A percentile compares a stretch with the other conserved stretches of the same genome.
These are phyloP conservation scores for Myrmaecium sp. DNA, from an alignment of 2,329 filamentous ascomycete genomes.

Conservation along the genomic window DNA sequence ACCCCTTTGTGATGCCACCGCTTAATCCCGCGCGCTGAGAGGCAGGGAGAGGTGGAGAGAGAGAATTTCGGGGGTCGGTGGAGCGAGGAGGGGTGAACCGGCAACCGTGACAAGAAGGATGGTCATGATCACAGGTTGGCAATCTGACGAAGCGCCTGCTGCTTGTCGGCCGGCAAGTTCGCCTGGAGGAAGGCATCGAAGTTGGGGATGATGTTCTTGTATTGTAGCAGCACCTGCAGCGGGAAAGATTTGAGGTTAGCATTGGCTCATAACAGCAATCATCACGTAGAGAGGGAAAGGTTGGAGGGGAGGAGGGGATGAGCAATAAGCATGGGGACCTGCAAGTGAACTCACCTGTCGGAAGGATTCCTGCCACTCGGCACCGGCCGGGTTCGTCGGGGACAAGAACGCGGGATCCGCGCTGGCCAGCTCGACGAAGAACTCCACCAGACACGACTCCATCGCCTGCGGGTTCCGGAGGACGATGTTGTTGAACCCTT, in stretches of 20 bases:
- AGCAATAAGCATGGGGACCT: neutral
- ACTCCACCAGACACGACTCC: constrained; percentile 66
- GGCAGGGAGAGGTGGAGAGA: neutral
- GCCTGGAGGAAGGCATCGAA: constrained; percentile 34
- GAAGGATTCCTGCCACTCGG: constrained; percentile 55
- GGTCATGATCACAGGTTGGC: constrained; percentile 18
- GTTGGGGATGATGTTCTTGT: constrained; percentile 37
- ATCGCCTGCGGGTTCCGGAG: constrained; percentile 79
- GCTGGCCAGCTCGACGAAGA: constrained; percentile 68
- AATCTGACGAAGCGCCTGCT: constrained; percentile 24
- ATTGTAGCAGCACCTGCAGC: constrained; percentile 31
- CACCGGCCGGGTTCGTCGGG: constrained; percentile 39
- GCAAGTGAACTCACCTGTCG: constrained; percentile 43
- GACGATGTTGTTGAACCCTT: constrained; percentile 75
- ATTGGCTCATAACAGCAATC: neutral
- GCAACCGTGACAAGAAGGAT: constrained; percentile 6
- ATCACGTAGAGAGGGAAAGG: constrained; percentile 1
- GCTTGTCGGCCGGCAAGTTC: constrained; percentile 27
- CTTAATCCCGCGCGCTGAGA: neutral
- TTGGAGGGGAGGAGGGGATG: neutral
- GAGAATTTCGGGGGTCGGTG: neutral
- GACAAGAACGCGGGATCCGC: constrained; percentile 42
- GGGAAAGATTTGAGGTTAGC: constrained; percentile 7
- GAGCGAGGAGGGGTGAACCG: neutral
- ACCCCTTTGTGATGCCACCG: no score